These are phyloP conservation scores for Primulina eburnea DNA, from an alignment of 257 asterid genomes.

Conservation along the genomic window DNA sequence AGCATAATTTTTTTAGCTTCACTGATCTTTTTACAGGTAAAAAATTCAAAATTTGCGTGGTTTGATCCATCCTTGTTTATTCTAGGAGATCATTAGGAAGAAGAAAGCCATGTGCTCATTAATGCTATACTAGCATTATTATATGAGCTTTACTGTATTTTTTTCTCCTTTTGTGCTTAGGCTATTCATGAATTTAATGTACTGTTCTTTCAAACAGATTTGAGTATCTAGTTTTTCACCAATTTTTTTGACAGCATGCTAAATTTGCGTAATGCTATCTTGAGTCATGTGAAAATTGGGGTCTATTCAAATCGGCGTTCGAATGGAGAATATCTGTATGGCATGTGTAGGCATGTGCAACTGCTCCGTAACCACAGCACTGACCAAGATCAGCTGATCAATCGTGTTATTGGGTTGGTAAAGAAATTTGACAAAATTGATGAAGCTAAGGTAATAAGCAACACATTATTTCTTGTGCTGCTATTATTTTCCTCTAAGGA, in stretches of 20 bases:
- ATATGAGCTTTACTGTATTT: neutral
- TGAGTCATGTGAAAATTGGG: conserved; percentile 45
- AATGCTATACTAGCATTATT: neutral
- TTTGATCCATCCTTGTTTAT: neutral
- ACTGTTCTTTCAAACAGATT: neutral
- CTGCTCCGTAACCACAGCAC: conserved; percentile 36
- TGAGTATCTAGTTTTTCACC: neutral
- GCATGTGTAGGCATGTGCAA: conserved; percentile 24
- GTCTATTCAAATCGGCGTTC: conserved; percentile 30
- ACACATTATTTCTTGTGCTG: neutral
- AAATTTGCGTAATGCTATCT: conserved; percentile 37
- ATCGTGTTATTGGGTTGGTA: conserved; percentile 53
- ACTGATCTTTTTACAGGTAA: conserved; percentile 16
- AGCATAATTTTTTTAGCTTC: neutral
- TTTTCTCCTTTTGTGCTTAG: neutral
- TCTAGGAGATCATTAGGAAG: neutral
- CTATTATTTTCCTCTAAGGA: neutral
- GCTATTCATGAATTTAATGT: neutral
- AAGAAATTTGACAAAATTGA: conserved; percentile 60
- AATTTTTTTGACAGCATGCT: conserved; percentile 27
- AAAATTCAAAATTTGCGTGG: conserved; percentile 35
- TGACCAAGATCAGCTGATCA: conserved; percentile 42
- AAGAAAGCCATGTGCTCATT: neutral
- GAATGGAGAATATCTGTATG: conserved; percentile 21
- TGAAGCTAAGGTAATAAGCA: conserved; percentile 43